Conservation (phyloP, 2,329 filamentous ascomycete species). For the Cercospora brassicicola region DNA sequence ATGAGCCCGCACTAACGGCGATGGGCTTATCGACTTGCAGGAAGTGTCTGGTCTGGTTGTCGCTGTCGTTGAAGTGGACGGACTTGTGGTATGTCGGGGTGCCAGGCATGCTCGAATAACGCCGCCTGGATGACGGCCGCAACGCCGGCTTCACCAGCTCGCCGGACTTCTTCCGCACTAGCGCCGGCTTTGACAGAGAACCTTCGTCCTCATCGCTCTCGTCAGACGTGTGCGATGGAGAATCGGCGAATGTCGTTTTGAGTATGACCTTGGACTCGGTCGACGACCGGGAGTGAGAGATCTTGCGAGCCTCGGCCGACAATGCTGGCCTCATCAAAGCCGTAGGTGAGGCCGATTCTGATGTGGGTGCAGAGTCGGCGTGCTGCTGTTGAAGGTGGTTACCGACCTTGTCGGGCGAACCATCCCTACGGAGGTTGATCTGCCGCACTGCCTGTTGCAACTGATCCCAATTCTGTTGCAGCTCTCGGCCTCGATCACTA, state of each 20-base stretch:
- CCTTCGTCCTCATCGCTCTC: slow-evolving; percentile 56
- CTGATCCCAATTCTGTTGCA: slow-evolving; percentile 57
- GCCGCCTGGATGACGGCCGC: slow-evolving; percentile 71
- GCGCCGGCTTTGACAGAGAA: slow-evolving; percentile 66
- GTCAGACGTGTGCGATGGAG: slow-evolving; percentile 46
- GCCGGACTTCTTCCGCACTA: slow-evolving; percentile 97
- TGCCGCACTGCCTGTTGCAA: slow-evolving; percentile 80
- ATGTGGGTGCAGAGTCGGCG: slow-evolving; percentile 39
- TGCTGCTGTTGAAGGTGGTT: slow-evolving; percentile 19
- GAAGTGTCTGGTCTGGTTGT: slow-evolving; percentile 95
- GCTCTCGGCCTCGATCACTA: slow-evolving; percentile 40
- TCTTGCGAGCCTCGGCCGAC: slow-evolving; percentile 59
- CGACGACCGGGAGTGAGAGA: slow-evolving; percentile 61
- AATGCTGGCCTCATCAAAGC: slow-evolving; percentile 40
- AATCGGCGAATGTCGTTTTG: slow-evolving; percentile 47
- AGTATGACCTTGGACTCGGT: slow-evolving; percentile 57
- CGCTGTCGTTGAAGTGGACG: slow-evolving; percentile 96
- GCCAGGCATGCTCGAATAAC: slow-evolving; percentile 94
- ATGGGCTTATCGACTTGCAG: slow-evolving; percentile 88
- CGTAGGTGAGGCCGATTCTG: slow-evolving; percentile 38
- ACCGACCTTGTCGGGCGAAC: slow-evolving; percentile 54
- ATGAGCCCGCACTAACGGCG: slow-evolving; percentile 93
- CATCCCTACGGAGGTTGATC: slow-evolving; percentile 66
- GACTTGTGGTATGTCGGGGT: slow-evolving; percentile 94
- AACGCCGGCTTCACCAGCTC: slow-evolving; percentile 93